Base-by-base conservation (phyloP, 768 basidiomycete species). In the Tylopilus subfusipes region DNA sequence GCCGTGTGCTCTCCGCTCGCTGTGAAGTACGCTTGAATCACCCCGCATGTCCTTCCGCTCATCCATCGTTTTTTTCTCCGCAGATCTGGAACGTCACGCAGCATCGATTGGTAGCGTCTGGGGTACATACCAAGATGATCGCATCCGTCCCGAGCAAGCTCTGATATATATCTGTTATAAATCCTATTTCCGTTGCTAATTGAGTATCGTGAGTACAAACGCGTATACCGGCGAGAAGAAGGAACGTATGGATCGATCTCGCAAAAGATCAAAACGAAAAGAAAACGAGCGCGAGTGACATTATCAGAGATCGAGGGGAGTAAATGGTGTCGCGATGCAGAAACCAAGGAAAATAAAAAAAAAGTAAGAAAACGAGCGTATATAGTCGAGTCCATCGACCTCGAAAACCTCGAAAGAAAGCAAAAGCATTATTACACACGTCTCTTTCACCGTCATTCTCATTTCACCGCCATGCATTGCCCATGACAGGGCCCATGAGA, bases 11-110 rank as follows among this genome's bases (percentile, higher is more conserved):
- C 30, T 77, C 82, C 0, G 75, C 78, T 12, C 73, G 78, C 30
- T 76, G 76, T 36, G 82, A 84, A 70, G 82, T 78, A 58, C 12
- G 53, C 27, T 13, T 4, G 25, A 27, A 36, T 13, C 7, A 36
- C n/a, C 8, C 10, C 38, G 18, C 10, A 10, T 19, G n/a, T 18
- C 38, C 38, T 10, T n/a, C n/a, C n/a, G 11, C 42, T 45, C 40
- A 30, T 21, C 13, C 30, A 39, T 19, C 24, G 30, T 30, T 30
- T 30, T 29, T 49, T 10, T 18, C 12, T 19, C 27, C 8, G 7
- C 43, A 84, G 83, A 78, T 85, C 29, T 84, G 82, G 83, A 83
- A 78, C 51, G 65, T 66, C 11, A 82, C 78, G 2, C 70, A 75
- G 54, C 77, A 75, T 53, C 76, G 81, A 14, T 68, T 85, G 5